Percentiles rank a stretch among this genome's conserved stretches.
These are phyloP conservation scores for Phoenix roebelenii DNA, from an alignment of 176 grass and related monocot genomes.

Conservation along the genomic window DNA sequence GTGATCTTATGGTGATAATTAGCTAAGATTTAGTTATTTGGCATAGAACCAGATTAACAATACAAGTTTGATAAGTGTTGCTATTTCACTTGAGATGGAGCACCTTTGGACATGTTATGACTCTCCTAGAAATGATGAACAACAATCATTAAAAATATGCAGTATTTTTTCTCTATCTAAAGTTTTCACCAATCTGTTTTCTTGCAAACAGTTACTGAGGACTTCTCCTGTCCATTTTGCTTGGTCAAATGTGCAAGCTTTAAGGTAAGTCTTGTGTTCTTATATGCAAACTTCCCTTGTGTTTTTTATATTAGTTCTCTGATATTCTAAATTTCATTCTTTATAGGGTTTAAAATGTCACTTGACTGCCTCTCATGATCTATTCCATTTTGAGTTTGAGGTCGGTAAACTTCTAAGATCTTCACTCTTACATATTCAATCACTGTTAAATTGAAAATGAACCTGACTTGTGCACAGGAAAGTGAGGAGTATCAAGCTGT, in stretches of 20 bases:
- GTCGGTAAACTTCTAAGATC: constrained; percentile 67
- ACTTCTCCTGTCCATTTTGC: constrained; percentile 95
- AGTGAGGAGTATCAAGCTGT: constrained; percentile 77
- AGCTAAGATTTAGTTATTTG: too few relatives aligned
- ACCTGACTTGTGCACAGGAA: constrained; percentile 37
- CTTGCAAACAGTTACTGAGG: constrained; percentile 79
- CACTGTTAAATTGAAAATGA: constrained; percentile 12
- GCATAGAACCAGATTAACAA: too few relatives aligned
- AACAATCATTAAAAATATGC: too few relatives aligned
- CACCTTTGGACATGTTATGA: too few relatives aligned
- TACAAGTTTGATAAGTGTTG: too few relatives aligned
- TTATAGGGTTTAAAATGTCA: constrained; percentile 74
- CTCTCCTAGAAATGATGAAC: too few relatives aligned
- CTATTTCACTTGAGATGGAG: too few relatives aligned
- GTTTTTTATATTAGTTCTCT: constrained; percentile 11
- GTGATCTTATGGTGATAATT: too few relatives aligned
- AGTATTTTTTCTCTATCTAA: neutral
- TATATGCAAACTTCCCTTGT: neutral
- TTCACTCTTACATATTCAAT: constrained; percentile 20
- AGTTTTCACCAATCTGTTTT: constrained; percentile 17
- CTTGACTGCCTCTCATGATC: constrained; percentile 74
- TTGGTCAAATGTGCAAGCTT: constrained; percentile 80
- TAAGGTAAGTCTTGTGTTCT: constrained; percentile 46
- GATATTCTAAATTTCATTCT: constrained; percentile 10
- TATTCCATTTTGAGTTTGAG: constrained; percentile 91